Conservation (phyloP, 306 rosid genomes). For the Sphenostylis stenocarpa region DNA sequence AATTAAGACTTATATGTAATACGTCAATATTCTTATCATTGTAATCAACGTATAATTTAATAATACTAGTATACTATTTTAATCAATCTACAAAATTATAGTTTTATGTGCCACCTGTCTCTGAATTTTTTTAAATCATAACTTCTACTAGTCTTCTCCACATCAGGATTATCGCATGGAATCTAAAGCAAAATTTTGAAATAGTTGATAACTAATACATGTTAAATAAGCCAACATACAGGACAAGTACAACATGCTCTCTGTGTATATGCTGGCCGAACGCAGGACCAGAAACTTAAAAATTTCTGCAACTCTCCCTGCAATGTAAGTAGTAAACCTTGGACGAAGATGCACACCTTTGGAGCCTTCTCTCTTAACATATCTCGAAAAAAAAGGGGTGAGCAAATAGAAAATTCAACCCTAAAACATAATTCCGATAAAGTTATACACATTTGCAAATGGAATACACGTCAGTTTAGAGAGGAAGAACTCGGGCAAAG, state of each 20-base stretch:
- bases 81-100: neutral
- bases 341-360: slow-evolving; percentile 34
- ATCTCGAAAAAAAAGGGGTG: slow-evolving; percentile 37
- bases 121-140: neutral
- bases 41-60: neutral
- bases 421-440: slow-evolving; percentile 43
- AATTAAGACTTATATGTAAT: too few relatives aligned
- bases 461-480: slow-evolving; percentile 47
- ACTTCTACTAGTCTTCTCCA: neutral
- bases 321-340: slow-evolving; percentile 34
- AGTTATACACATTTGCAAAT: slow-evolving; percentile 66
- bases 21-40: neutral
- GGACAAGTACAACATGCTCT: slow-evolving; percentile 54
- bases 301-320: slow-evolving; percentile 45
- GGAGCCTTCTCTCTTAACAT: slow-evolving; percentile 40
- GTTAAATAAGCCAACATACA: slow-evolving; percentile 44
- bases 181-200: slow-evolving; percentile 55
- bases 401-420: slow-evolving; percentile 43
- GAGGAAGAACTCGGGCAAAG: slow-evolving; percentile 34
- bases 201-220: slow-evolving; percentile 50
- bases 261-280: slow-evolving; percentile 37
- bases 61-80: neutral
- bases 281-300: slow-evolving; percentile 41
- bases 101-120: neutral
- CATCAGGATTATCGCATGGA: neutral